Percentiles rank a stretch among this genome's conserved stretches.
These are phyloP conservation scores for Jaenimonas drosophilae DNA, from an alignment of 208 protist genomes.

Conservation along the genomic window DNA sequence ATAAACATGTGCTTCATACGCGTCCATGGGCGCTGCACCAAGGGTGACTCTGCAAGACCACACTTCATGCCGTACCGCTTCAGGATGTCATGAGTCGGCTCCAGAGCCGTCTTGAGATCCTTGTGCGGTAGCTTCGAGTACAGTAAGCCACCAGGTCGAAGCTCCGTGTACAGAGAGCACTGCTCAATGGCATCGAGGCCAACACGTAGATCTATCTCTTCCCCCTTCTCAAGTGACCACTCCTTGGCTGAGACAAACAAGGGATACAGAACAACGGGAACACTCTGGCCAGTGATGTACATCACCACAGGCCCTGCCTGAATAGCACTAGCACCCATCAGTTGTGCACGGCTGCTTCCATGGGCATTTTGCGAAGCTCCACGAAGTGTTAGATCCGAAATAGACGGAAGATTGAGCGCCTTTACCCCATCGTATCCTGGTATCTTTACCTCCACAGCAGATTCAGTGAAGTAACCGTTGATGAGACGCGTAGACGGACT, in stretches of 20 bases:
- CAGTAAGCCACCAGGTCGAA: conserved; percentile 73
- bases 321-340: conserved; percentile 30
- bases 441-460: conserved; percentile 19
- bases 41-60: conserved; percentile 66
- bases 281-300: conserved; percentile 72
- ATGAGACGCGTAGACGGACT: conserved; percentile 52
- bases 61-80: conserved; percentile 75
- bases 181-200: conserved; percentile 86
- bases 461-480: conserved; percentile 65
- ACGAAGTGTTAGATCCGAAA: not conserved
- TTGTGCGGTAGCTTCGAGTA: conserved; percentile 54
- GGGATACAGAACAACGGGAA: conserved; percentile 62
- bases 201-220: conserved; percentile 63
- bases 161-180: conserved; percentile 72
- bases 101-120: conserved; percentile 22
- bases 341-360: too few relatives aligned
- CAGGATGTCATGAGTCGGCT: conserved; percentile 45
- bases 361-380: not conserved
- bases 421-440: not conserved
- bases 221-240: conserved; percentile 19
- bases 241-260: conserved; percentile 61
- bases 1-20: conserved; percentile 86
- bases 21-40: conserved; percentile 79
- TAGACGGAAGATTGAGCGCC: not conserved
- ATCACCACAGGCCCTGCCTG: conserved; percentile 71